Evolutionary conservation across 371 early-diverging fungal genomes (phyloP).

Genomic region (Lichtheimia corymbifera): DNA sequence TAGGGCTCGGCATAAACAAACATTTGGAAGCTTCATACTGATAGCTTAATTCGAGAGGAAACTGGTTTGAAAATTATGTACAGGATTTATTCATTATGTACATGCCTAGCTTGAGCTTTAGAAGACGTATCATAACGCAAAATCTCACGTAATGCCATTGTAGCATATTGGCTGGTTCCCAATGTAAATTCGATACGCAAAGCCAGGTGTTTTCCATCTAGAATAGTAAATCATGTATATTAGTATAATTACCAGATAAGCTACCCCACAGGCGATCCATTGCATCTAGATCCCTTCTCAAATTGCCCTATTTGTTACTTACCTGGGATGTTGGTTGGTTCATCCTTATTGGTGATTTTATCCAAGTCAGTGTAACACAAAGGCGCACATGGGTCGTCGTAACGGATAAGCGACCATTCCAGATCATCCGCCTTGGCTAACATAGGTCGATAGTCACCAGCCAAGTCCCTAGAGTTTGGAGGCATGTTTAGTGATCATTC

Average conservation of each 20-base stretch:
- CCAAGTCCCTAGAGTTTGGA: slow-evolving; percentile 49
- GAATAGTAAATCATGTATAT: background rate
- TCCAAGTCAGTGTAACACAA: slow-evolving; percentile 77
- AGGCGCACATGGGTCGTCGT: slow-evolving; percentile 64
- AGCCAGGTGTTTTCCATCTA: slow-evolving; percentile 67
- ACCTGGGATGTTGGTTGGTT: slow-evolving; percentile 39
- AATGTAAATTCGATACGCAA: slow-evolving; percentile 80
- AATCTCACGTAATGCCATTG: slow-evolving; percentile 95
- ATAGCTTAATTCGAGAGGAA: too few relatives aligned
- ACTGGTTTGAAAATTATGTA: background rate
- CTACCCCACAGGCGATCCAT: background rate
- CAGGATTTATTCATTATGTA: slow-evolving; percentile 21
- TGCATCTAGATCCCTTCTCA: background rate
- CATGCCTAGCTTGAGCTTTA: slow-evolving; percentile 27
- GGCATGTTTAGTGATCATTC: background rate
- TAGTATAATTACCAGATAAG: background rate
- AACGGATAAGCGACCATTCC: slow-evolving; percentile 50
- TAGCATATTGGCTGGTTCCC: slow-evolving; percentile 90
- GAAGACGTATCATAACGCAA: slow-evolving; percentile 79
- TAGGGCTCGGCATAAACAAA: too few relatives aligned
- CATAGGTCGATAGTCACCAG: slow-evolving; percentile 82
- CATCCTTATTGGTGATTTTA: slow-evolving; percentile 49
- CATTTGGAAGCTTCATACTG: too few relatives aligned
- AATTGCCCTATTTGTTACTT: slow-evolving; percentile 1
- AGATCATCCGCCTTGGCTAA: slow-evolving; percentile 51